Evolutionary conservation across 1,139 yeast genomes (phyloP).

Genomic region (Debaryomyces fabryi): DNA sequence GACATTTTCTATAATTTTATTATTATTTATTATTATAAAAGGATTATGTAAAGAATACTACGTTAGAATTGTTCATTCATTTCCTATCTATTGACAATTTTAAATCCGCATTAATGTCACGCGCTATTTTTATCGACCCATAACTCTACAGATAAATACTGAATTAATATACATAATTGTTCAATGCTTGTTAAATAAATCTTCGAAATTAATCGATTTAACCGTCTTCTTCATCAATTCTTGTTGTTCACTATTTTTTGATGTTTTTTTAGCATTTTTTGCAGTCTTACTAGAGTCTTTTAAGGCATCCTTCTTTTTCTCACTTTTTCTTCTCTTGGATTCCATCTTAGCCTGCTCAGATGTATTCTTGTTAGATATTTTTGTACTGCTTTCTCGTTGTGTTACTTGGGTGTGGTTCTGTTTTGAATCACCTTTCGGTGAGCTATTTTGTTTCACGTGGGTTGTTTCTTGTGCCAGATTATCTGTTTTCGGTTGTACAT

Average conservation of each 20-base stretch:
- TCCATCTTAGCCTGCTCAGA: conserved; percentile 5
- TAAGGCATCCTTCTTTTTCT: conserved; percentile 1
- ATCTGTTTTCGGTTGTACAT: neutral
- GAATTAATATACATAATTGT: neutral
- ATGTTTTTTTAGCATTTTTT: conserved; percentile 2
- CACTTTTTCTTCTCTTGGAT: neutral
- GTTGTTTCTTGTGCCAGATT: neutral
- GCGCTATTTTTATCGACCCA: conserved; percentile 1
- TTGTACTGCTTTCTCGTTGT: neutral
- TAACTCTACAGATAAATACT: neutral
- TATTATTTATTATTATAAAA: neutral
- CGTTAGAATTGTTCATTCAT: neutral
- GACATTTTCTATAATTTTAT: neutral
- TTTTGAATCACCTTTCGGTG: neutral
- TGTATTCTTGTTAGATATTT: neutral
- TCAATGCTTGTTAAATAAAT: conserved; percentile 15
- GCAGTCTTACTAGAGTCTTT: conserved; percentile 7
- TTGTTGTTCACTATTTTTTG: neutral
- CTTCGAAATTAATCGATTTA: conserved; percentile 21
- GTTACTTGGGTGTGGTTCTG: neutral
- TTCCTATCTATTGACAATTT: conserved; percentile 1
- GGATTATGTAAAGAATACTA: neutral
- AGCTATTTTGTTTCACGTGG: neutral
- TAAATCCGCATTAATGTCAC: conserved; percentile 5
- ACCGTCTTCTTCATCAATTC: conserved; percentile 19